Base-by-base conservation (phyloP, 805 yeast species). In the Wickerhamiella siamensis region DNA sequence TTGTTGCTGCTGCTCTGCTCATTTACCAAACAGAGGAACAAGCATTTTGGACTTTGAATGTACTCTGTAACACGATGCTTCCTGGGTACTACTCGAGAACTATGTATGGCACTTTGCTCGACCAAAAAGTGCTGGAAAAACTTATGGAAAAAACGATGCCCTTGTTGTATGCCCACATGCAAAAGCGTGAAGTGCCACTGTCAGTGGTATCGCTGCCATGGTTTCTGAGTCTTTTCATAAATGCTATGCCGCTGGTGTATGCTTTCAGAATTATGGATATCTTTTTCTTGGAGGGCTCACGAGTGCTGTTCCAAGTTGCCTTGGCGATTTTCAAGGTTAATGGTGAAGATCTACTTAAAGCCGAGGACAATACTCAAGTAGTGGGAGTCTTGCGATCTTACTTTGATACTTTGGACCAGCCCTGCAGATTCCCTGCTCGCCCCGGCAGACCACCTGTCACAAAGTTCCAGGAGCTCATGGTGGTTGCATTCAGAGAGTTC, bases 11-110 rank as follows among this genome's bases (percentile, higher is more conserved):
- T 1, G 67, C 69, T 1, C 71, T 76, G 54, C 75, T 65, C 22
- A 66, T 65, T 39, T 64, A 54, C 47, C 86, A 83, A 80, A 80
- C 93, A 6, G 99, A 91, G 59, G 98, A 88, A 50, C 97, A 91
- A 60, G 97, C 95, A 0, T 91, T 84, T 56, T 91, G 97, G 97
- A 75, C 88, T 44, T 67, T 91, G 43, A 74, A 77, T 42, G 72
- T 74, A 15, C 61, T 91, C 2, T 86, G 96, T 63, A 94, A 86
- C 45, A 71, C 75, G 32, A 72, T 82, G 45, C 81, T 86, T 3
- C 97, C 97, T 0, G 98, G 98, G 0, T 91, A 91, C 60, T 91
- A 91, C 56, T 87, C 97, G 2, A 83, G 77, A 53, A 88, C 96
- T 0, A 91, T 91, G 98, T 88, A 88, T 55, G 99, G 99, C 20